A percentile compares a stretch with the other conserved stretches of the same genome.
phyloP scores from a whole-genome alignment of 2,329 filamentous ascomycete species.

The Claviceps sp. region DNA sequence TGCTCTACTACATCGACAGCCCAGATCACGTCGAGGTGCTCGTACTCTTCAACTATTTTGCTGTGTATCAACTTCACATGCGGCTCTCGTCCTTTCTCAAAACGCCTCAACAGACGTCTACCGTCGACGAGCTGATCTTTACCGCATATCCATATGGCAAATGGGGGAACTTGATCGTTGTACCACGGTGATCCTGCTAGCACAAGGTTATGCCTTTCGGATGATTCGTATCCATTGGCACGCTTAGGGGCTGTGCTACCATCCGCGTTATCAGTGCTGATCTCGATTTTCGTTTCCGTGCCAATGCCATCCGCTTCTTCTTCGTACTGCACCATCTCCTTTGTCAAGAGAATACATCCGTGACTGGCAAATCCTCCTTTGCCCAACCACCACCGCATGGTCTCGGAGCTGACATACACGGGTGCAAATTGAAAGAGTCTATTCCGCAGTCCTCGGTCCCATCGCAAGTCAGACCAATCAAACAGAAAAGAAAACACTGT shows the following conservation, averaged over 20 bases:
- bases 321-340: conserved; percentile 51
- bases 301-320: conserved; percentile 42
- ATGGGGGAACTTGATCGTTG: conserved; percentile 61
- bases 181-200: conserved; percentile 61
- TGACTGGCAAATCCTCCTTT: conserved; percentile 67
- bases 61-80: conserved; percentile 67
- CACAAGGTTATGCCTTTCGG: conserved; percentile 13
- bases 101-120: conserved; percentile 54
- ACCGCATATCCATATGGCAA: conserved; percentile 81
- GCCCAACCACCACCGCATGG: conserved; percentile 93
- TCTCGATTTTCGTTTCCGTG: conserved; percentile 1
- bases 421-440: conserved; percentile 89
- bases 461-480: conserved; percentile 70
- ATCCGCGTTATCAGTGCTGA: not conserved
- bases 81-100: conserved; percentile 67
- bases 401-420: conserved; percentile 78
- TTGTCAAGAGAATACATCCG: conserved; percentile 74
- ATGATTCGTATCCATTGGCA: not conserved
- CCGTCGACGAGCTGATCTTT: conserved; percentile 79
- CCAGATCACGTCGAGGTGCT: conserved; percentile 93
- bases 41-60: conserved; percentile 75
- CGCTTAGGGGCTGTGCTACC: not conserved
- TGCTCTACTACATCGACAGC: conserved; percentile 77
- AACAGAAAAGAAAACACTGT: conserved; percentile 83
- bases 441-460: conserved; percentile 67